Conservation (phyloP, 176 grass and related monocot genomes). For the Eragrostis nindensis region DNA sequence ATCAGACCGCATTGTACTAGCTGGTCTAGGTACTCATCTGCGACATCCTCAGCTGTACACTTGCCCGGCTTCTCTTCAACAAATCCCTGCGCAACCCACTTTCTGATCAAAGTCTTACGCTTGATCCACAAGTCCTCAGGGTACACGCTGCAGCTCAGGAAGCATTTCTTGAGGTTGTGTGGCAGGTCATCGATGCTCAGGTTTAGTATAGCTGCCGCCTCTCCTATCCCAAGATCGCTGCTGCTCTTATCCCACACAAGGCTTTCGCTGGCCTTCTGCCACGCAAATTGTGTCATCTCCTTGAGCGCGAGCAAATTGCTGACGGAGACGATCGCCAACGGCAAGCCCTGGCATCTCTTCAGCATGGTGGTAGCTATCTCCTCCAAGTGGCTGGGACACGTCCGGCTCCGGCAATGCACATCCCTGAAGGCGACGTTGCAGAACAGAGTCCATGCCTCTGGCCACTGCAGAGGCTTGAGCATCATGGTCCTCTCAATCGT, state of each 20-base stretch:
- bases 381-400: not conserved
- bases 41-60: conserved; percentile 19
- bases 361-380: not conserved
- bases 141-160: conserved; percentile 36
- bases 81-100: conserved; percentile 31
- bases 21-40: conserved; percentile 4
- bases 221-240: not conserved
- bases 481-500: not conserved
- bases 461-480: not conserved
- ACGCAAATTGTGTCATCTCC: not conserved
- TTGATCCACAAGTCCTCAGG: conserved; percentile 11
- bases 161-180: conserved; percentile 30
- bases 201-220: not conserved
- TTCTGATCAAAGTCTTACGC: conserved; percentile 7
- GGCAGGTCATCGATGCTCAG: conserved; percentile 40
- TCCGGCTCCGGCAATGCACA: too few species aligned
- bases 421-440: not conserved
- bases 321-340: conserved; percentile 33
- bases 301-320: not conserved
- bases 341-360: conserved; percentile 3
- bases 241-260: not conserved
- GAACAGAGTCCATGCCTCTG: not conserved
- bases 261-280: not conserved
- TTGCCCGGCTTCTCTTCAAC: not conserved
- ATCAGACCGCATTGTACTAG: not conserved